A percentile compares a stretch with the other conserved stretches of the same genome.
Evolutionary conservation across 805 yeast species (phyloP).

Genomic region (Cyberlindnera euphorbiae): DNA sequence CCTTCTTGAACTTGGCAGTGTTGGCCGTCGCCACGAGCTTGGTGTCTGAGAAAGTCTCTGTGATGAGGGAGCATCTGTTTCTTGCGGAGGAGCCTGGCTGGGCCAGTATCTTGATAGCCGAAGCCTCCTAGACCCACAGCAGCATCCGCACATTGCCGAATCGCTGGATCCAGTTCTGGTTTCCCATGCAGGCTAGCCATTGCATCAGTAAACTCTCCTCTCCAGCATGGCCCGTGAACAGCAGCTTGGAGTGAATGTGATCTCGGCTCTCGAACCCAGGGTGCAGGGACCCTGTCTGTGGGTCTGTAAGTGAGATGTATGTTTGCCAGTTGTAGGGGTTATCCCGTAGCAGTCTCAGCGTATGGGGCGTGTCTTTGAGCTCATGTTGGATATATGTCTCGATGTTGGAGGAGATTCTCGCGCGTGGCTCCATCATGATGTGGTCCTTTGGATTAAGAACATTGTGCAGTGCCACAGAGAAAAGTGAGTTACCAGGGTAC

Average conservation of each 20-base stretch:
- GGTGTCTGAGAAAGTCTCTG: conserved; percentile 59
- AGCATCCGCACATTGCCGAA: conserved; percentile 75
- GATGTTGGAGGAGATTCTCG: conserved; percentile 24
- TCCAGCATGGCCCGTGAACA: conserved; percentile 54
- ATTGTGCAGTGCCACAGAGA: conserved; percentile 59
- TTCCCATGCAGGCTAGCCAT: conserved; percentile 63
- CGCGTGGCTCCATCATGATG: conserved; percentile 52
- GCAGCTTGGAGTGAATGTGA: conserved; percentile 46
- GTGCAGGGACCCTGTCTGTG: conserved; percentile 36
- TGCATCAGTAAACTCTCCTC: conserved; percentile 73
- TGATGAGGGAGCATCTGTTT: conserved; percentile 57
- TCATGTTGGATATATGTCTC: conserved; percentile 4
- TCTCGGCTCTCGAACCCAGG: conserved; percentile 34
- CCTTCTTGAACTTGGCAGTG: conserved; percentile 12
- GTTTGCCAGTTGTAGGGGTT: conserved; percentile 72
- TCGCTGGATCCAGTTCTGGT: conserved; percentile 68
- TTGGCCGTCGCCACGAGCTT: conserved; percentile 47
- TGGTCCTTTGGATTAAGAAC: conserved; percentile 59
- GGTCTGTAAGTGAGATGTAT: conserved; percentile 43
- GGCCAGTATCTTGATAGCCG: conserved; percentile 61
- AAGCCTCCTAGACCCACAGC: conserved; percentile 56
- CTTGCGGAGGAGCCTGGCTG: conserved; percentile 47
- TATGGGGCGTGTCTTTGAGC: conserved; percentile 1
- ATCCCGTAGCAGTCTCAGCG: conserved; percentile 28
- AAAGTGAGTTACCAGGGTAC: conserved; percentile 55